These are phyloP conservation scores for Lumnitzera racemosa DNA, from an alignment of 345 rosid species.

Conservation along the genomic window DNA sequence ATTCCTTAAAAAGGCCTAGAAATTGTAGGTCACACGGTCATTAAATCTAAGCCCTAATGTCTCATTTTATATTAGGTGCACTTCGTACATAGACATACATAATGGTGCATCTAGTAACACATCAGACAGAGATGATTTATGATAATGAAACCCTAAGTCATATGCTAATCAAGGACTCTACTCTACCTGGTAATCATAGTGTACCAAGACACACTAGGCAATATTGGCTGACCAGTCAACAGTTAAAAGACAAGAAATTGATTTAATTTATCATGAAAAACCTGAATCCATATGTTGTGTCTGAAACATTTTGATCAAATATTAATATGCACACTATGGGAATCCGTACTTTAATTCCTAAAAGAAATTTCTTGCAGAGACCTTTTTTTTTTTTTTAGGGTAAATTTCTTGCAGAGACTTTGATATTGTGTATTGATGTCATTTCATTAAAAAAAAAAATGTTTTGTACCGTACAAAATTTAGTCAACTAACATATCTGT, in stretches of 20 bases:
- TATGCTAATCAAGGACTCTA: neutral
- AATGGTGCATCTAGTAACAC: neutral
- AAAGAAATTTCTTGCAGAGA: neutral
- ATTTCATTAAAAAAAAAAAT: too few relatives aligned
- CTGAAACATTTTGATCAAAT: too few relatives aligned
- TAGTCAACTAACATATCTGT: too few relatives aligned
- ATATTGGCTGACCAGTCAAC: too few relatives aligned
- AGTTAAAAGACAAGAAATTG: too few relatives aligned
- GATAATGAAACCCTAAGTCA: neutral
- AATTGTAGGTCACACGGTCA: constrained; percentile 22
- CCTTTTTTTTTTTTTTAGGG: neutral
- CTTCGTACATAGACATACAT: constrained; percentile 2
- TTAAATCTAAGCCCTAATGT: constrained; percentile 18
- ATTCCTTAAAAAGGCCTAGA: constrained; percentile 18
- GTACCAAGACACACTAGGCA: constrained; percentile 1
- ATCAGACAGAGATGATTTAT: neutral
- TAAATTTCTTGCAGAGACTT: neutral
- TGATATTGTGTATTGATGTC: too few relatives aligned
- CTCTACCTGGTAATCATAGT: too few relatives aligned
- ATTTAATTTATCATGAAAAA: too few relatives aligned
- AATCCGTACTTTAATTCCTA: too few relatives aligned
- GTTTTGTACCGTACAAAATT: too few relatives aligned
- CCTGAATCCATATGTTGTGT: too few relatives aligned
- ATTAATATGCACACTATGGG: too few relatives aligned
- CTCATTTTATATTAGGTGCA: constrained; percentile 3